Conservation (phyloP, 495 filamentous ascomycete genomes). For the Terfezia boudieri region DNA sequence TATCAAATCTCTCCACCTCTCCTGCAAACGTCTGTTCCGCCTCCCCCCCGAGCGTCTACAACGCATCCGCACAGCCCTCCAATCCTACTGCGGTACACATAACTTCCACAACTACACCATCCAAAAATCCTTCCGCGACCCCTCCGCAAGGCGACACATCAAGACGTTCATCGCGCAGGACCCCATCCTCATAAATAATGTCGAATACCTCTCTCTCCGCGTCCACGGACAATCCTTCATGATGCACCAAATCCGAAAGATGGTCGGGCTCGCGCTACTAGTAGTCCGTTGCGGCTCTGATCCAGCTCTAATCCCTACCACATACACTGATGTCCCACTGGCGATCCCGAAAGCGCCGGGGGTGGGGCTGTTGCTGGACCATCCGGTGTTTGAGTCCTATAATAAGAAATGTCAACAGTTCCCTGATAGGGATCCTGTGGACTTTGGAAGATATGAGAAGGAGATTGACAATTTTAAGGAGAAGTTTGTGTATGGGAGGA, state of each 20-base stretch:
- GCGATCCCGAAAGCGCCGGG: constrained; percentile 85
- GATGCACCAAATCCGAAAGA: constrained; percentile 99
- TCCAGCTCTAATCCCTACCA: constrained; percentile 40
- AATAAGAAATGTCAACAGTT: constrained; percentile 37
- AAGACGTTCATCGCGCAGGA: constrained; percentile 55
- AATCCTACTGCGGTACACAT: constrained; percentile 51
- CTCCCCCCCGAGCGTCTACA: constrained; percentile 45
- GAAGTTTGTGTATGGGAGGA: constrained; percentile 71
- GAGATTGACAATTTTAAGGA: constrained; percentile 81
- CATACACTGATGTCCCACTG: constrained; percentile 41
- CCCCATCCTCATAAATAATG: constrained; percentile 68
- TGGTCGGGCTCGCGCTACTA: constrained; percentile 82
- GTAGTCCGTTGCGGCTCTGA: constrained; percentile 58
- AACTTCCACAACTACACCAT: constrained; percentile 97
- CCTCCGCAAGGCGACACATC: constrained; percentile 69
- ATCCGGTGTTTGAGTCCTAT: constrained; percentile 72
- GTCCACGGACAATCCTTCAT: constrained; percentile 97
- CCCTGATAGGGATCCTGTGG: constrained; percentile 37
- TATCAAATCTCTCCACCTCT: constrained; percentile 54
- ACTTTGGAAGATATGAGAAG: constrained; percentile 52
- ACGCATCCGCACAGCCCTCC: constrained; percentile 47
- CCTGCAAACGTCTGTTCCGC: constrained; percentile 60
- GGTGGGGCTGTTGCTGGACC: constrained; percentile 66
- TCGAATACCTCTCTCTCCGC: constrained; percentile 84
- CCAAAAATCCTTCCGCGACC: constrained; percentile 54